Percentiles rank a stretch among this genome's conserved stretches.
phyloP scores from a whole-genome alignment of 1,139 yeast genomes.

The Pichia sp. region DNA sequence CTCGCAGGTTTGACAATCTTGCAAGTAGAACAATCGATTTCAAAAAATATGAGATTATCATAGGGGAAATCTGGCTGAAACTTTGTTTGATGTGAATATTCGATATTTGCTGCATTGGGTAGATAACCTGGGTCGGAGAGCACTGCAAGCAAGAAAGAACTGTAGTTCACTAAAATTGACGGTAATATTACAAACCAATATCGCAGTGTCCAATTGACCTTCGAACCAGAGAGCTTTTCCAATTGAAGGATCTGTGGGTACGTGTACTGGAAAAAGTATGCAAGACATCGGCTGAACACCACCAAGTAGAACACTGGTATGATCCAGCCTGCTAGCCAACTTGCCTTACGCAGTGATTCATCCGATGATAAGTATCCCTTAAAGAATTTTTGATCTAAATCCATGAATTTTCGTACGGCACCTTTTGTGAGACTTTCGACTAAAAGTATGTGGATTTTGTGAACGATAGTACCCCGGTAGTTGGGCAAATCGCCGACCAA shows the following conservation, averaged over 20 bases:
- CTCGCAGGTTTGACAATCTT: slow-evolving; percentile 71
- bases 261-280: slow-evolving; percentile 43
- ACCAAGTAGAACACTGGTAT: slow-evolving; percentile 49
- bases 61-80: slow-evolving; percentile 33
- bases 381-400: slow-evolving; percentile 12
- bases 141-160: slow-evolving; percentile 43
- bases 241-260: slow-evolving; percentile 23
- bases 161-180: slow-evolving; percentile 35
- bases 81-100: background rate
- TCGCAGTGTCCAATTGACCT: slow-evolving; percentile 11
- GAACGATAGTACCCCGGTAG: slow-evolving; percentile 17
- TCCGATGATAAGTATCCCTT: slow-evolving; percentile 16
- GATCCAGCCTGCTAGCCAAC: slow-evolving; percentile 35
- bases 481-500: slow-evolving; percentile 25
- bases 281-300: slow-evolving; percentile 45
- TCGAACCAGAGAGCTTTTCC: background rate
- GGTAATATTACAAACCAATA: slow-evolving; percentile 34
- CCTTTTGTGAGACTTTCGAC: background rate
- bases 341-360: slow-evolving; percentile 8
- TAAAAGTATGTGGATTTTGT: slow-evolving; percentile 10
- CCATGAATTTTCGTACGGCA: background rate
- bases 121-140: slow-evolving; percentile 56
- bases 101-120: background rate
- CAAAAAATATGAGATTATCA: slow-evolving; percentile 59
- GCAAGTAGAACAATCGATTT: slow-evolving; percentile 46